A percentile compares a stretch with the other conserved stretches of the same genome.
Evolutionary conservation across 176 grass and related monocot species (phyloP).

Genomic region (Carex littledalei): DNA sequence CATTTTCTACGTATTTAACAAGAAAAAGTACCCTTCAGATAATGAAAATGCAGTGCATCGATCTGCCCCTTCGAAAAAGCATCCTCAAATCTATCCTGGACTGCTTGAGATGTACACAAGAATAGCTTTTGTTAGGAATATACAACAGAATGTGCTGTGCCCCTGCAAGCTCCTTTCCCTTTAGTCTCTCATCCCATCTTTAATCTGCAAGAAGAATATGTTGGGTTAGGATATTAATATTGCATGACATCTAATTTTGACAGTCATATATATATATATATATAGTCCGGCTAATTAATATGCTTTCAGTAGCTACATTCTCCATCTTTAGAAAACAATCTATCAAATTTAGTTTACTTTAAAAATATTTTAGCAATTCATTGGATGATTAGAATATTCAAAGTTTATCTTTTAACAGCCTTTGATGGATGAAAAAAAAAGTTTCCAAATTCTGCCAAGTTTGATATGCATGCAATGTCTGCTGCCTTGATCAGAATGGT

Average conservation of each 20-base stretch:
- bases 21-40: too few species aligned
- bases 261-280: too few species aligned
- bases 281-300: too few species aligned
- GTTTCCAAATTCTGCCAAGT: background rate
- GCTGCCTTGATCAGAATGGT: background rate
- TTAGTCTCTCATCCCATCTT: background rate
- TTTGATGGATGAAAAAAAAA: background rate
- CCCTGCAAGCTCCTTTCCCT: background rate
- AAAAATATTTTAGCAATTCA: background rate
- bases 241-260: too few species aligned
- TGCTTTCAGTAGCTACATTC: background rate
- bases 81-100: background rate
- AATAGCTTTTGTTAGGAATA: background rate
- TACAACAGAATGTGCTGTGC: background rate
- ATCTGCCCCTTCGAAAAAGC: background rate
- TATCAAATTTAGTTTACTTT: background rate
- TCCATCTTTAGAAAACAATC: background rate
- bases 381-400: background rate
- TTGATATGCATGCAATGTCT: background rate
- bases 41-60: background rate
- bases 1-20: too few species aligned
- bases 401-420: background rate
- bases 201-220: background rate
- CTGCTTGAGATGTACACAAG: background rate
- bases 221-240: background rate